Conservation (phyloP, 441 rosid genomes). For the Corymbia citriodora region DNA sequence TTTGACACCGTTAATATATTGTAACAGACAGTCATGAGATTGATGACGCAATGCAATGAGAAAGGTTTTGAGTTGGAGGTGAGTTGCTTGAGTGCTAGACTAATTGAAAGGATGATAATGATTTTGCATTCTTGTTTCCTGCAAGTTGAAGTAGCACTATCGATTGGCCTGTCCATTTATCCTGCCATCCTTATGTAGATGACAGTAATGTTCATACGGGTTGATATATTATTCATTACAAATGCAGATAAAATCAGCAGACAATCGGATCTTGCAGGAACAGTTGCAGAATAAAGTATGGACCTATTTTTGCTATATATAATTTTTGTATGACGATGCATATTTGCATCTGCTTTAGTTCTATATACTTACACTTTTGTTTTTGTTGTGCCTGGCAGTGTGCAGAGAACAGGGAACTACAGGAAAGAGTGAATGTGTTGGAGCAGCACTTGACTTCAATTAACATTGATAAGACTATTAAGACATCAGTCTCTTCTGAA, state of each 20-base stretch:
- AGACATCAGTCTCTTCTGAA: constrained; percentile 31
- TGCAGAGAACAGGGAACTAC: constrained; percentile 76
- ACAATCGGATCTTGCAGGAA: constrained; percentile 92
- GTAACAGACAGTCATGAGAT: constrained; percentile 72
- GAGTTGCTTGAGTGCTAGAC: constrained; percentile 10
- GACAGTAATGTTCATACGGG: neutral
- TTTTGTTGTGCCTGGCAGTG: constrained; percentile 39
- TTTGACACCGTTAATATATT: constrained; percentile 14
- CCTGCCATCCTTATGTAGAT: neutral
- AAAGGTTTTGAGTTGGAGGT: constrained; percentile 96
- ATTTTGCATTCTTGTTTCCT: neutral
- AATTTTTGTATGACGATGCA: neutral
- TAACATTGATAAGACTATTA: constrained; percentile 36
- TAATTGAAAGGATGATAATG: neutral
- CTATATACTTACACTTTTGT: neutral
- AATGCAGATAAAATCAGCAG: constrained; percentile 87
- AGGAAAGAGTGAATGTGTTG: constrained; percentile 55
- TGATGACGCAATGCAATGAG: constrained; percentile 93
- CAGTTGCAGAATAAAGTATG: constrained; percentile 88
- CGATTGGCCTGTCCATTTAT: neutral
- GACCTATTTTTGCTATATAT: neutral
- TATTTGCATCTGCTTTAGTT: neutral
- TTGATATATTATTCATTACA: constrained; percentile 9
- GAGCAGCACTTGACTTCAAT: constrained; percentile 60
- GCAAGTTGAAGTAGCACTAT: neutral